These are phyloP conservation scores for Rhipidocladum racemiflorum DNA, from an alignment of 176 grass and related monocot species.

Conservation along the genomic window DNA sequence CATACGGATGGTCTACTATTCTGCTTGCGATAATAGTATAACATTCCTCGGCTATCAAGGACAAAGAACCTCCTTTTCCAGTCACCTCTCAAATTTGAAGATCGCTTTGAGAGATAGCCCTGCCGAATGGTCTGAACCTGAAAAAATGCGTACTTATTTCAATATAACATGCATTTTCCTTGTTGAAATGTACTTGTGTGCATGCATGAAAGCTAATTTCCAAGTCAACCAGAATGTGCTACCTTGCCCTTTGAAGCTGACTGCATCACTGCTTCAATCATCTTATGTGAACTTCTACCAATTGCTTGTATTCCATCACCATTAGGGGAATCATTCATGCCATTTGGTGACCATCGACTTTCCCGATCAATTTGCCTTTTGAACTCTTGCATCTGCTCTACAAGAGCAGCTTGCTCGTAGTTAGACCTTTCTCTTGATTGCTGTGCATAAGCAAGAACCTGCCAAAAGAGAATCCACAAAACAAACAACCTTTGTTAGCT, in stretches of 20 bases:
- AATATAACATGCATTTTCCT: conserved; percentile 4
- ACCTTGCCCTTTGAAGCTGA: conserved; percentile 93
- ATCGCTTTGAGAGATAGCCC: conserved; percentile 96
- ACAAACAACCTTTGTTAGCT: conserved; percentile 4
- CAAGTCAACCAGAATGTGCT: conserved; percentile 25
- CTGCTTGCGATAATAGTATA: conserved; percentile 97
- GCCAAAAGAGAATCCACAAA: conserved; percentile 6
- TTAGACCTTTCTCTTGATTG: conserved; percentile 99
- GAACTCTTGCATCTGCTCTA: conserved; percentile 98
- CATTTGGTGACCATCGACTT: conserved; percentile 79
- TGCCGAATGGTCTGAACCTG: conserved; percentile 99
- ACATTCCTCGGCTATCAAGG: conserved; percentile 93
- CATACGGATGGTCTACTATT: conserved; percentile 84
- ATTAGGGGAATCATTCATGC: conserved; percentile 67
- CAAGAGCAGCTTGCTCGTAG: conserved; percentile 82
- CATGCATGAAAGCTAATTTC: conserved; percentile 7
- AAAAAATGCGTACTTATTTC: conserved; percentile 34
- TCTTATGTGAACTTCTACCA: conserved; percentile 97
- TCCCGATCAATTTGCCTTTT: conserved; percentile 96
- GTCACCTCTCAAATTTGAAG: conserved; percentile 97
- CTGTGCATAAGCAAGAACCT: conserved; percentile 94
- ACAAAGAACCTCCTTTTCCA: conserved; percentile 99
- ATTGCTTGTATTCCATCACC: conserved; percentile 98
- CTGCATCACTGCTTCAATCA: conserved; percentile 96
- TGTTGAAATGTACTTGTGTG: neutral